Evolutionary conservation across 768 basidiomycete species (phyloP).

Genomic region (Naganishia friedmannii): DNA sequence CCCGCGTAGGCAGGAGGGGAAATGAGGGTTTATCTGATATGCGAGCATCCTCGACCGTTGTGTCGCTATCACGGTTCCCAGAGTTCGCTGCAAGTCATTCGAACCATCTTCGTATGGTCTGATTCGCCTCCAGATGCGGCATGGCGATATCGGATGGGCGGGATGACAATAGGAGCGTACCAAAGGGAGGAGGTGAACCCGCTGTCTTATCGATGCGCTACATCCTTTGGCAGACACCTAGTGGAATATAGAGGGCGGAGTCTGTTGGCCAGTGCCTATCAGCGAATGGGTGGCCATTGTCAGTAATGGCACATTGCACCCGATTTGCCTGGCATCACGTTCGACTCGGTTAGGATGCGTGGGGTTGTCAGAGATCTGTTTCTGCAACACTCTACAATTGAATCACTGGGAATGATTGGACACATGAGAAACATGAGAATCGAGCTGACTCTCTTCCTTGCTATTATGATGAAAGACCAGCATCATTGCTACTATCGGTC

Average conservation of each 20-base stretch:
- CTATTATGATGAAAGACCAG: slow-evolving; percentile 63
- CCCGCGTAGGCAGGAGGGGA: neutral
- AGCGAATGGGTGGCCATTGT: neutral
- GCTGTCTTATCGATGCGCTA: neutral
- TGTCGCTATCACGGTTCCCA: neutral
- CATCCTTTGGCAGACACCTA: neutral
- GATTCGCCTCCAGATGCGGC: neutral
- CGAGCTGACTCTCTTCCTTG: neutral
- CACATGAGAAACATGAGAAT: neutral
- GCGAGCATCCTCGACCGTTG: neutral
- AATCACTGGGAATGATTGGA: neutral
- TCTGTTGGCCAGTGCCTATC: neutral
- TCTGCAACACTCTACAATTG: neutral
- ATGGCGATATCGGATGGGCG: neutral
- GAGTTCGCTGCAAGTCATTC: neutral
- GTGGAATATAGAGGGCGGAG: neutral
- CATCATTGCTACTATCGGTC: slow-evolving; percentile 99
- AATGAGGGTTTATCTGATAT: neutral
- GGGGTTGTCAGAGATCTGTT: neutral
- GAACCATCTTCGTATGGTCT: neutral
- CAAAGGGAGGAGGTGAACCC: neutral
- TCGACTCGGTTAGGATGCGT: neutral
- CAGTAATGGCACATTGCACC: neutral
- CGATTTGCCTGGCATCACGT: neutral
- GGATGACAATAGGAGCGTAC: neutral